Percentiles rank a stretch among this genome's conserved stretches.
Evolutionary conservation across 768 basidiomycete species (phyloP).

Genomic region (Lactarius quietus): DNA sequence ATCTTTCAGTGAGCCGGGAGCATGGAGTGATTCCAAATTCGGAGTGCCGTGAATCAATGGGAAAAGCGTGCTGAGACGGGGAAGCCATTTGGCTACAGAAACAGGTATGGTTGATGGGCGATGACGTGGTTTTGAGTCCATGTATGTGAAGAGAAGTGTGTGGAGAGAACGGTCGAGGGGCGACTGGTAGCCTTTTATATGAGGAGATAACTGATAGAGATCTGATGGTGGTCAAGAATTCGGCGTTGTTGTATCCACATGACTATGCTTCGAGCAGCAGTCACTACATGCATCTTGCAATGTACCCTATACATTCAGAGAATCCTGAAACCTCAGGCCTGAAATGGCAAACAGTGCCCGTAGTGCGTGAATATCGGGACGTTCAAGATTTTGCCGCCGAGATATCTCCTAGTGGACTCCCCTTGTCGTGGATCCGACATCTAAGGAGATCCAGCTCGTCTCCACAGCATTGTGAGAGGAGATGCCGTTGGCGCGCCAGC

Average conservation of each 20-base stretch:
- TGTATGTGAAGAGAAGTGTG: neutral
- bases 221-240: neutral
- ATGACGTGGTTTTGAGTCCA: neutral
- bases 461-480: neutral
- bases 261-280: neutral
- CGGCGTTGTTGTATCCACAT: neutral
- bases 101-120: neutral
- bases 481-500: neutral
- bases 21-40: neutral
- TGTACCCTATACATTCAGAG: neutral
- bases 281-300: neutral
- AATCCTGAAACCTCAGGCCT: neutral
- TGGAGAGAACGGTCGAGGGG: constrained; percentile 1
- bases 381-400: neutral
- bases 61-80: neutral
- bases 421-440: neutral
- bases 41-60: neutral
- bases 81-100: constrained; percentile 15
- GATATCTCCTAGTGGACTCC: neutral
- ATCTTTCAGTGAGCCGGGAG: constrained; percentile 15
- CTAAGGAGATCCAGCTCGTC: neutral
- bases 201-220: neutral
- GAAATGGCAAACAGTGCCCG: neutral
- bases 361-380: neutral
- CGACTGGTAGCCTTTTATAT: neutral